Evolutionary conservation across 768 basidiomycete species (phyloP).

Genomic region (Pseudohyphozyma bogoriensis): DNA sequence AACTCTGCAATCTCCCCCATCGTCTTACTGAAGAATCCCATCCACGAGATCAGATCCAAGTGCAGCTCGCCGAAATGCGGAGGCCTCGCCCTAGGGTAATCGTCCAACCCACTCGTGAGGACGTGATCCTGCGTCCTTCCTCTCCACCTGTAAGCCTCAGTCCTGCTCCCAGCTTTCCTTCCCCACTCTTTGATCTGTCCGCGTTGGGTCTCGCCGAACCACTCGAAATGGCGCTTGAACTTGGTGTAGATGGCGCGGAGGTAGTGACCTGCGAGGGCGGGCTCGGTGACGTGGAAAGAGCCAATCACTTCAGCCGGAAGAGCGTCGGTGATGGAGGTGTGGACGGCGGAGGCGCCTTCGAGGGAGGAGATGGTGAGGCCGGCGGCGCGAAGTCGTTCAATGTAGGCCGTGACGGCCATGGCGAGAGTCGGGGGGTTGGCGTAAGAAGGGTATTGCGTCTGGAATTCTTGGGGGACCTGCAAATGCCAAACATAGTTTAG

Average conservation of each 20-base stretch:
- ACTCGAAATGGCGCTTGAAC: slow-evolving; percentile 82
- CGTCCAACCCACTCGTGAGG: slow-evolving; percentile 89
- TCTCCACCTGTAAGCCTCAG: slow-evolving; percentile 90
- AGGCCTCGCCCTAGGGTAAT: slow-evolving; percentile 73
- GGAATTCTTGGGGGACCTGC: slow-evolving; percentile 79
- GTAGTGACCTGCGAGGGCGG: slow-evolving; percentile 54
- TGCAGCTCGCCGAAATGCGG: slow-evolving; percentile 88
- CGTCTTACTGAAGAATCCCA: slow-evolving; percentile 88
- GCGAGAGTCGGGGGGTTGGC: slow-evolving; percentile 91
- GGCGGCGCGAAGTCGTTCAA: slow-evolving; percentile 54
- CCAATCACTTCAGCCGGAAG: slow-evolving; percentile 21
- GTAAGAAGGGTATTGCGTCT: slow-evolving; percentile 83
- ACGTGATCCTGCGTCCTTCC: slow-evolving; percentile 77
- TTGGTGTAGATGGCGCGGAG: slow-evolving; percentile 71
- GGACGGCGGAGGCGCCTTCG: slow-evolving; percentile 13
- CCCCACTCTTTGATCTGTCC: slow-evolving; percentile 88
- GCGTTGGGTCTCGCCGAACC: slow-evolving; percentile 89
- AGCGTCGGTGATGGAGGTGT: slow-evolving; percentile 49
- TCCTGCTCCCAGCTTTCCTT: slow-evolving; percentile 61
- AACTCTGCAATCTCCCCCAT: slow-evolving; percentile 85
- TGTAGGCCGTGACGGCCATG: slow-evolving; percentile 87
- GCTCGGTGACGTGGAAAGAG: slow-evolving; percentile 46
- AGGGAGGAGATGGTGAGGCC: slow-evolving; percentile 11
- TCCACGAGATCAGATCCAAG: slow-evolving; percentile 87
- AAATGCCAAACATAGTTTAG: neutral